These are phyloP conservation scores for Didymella segeticola DNA, from an alignment of 2,329 filamentous ascomycete species.

Conservation along the genomic window DNA sequence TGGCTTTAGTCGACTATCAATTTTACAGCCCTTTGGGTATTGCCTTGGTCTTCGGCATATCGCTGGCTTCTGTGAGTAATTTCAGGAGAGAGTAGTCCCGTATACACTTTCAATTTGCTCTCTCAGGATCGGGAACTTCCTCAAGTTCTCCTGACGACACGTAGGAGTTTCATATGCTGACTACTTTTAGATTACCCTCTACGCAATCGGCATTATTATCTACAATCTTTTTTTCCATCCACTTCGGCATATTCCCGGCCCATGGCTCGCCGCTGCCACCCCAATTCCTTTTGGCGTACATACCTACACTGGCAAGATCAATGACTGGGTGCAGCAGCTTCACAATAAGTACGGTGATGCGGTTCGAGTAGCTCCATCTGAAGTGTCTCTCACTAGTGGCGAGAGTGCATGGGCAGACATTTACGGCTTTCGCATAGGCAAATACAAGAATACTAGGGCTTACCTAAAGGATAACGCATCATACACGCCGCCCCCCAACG, in stretches of 20 bases:
- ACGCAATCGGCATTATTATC: constrained; percentile 26
- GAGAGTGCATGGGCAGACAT: constrained; percentile 54
- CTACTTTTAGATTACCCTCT: constrained; percentile 18
- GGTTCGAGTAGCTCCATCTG: constrained; percentile 51
- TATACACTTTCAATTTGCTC: too few species aligned
- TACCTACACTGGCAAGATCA: constrained; percentile 35
- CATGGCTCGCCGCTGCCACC: constrained; percentile 42
- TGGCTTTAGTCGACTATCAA: too few species aligned
- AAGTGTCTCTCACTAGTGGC: constrained; percentile 53
- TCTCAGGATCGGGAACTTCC: too few species aligned
- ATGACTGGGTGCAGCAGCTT: constrained; percentile 33
- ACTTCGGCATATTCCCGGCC: constrained; percentile 53
- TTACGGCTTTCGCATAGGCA: constrained; percentile 50
- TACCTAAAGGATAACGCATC: constrained; percentile 49
- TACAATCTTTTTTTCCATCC: constrained; percentile 56
- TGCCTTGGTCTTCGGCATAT: too few species aligned
- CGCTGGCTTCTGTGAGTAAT: too few species aligned
- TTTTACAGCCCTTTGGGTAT: too few species aligned
- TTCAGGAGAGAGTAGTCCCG: too few species aligned
- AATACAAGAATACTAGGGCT: constrained; percentile 41
- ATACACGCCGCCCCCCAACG: constrained; percentile 43
- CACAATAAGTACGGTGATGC: constrained; percentile 53
- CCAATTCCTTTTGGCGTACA: constrained; percentile 42
- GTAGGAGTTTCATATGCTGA: too few species aligned
- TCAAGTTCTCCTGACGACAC: too few species aligned